Percentiles rank a stretch among this genome's conserved stretches.
These are phyloP conservation scores for Plasmodium chabaudi DNA, from an alignment of 169 alveolate species.

Conservation along the genomic window DNA sequence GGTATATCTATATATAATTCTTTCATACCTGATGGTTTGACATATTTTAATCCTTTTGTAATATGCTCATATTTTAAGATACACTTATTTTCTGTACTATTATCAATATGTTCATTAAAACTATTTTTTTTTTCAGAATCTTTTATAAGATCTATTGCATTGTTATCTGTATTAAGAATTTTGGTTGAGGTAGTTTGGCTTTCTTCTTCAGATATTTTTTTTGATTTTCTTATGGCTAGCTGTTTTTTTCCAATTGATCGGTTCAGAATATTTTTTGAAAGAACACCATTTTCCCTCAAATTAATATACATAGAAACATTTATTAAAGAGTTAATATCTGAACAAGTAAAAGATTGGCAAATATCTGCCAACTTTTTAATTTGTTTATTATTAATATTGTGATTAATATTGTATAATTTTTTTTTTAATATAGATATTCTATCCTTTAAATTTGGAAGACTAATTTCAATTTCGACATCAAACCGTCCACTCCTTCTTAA, in stretches of 20 bases:
- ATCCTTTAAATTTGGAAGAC: constrained; percentile 93
- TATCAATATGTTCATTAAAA: background rate
- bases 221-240: background rate
- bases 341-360: constrained; percentile 91
- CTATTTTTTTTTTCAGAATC: background rate
- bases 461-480: constrained; percentile 95
- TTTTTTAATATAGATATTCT: constrained; percentile 91
- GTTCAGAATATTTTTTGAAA: constrained; percentile 26
- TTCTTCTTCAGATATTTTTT: background rate
- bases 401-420: constrained; percentile 78
- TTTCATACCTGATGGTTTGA: constrained; percentile 85
- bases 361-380: constrained; percentile 78
- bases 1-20: constrained; percentile 94
- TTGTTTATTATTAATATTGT: constrained; percentile 76
- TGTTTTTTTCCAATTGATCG: background rate
- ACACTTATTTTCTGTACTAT: background rate
- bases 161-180: background rate
- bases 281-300: constrained; percentile 26
- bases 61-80: constrained; percentile 44
- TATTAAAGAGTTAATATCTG: constrained; percentile 87
- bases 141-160: background rate
- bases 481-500: constrained; percentile 97
- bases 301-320: constrained; percentile 77
- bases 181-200: too few relatives aligned
- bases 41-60: constrained; percentile 73